Base-by-base conservation (phyloP, 345 rosid genomes). In the Camelina hispida region DNA sequence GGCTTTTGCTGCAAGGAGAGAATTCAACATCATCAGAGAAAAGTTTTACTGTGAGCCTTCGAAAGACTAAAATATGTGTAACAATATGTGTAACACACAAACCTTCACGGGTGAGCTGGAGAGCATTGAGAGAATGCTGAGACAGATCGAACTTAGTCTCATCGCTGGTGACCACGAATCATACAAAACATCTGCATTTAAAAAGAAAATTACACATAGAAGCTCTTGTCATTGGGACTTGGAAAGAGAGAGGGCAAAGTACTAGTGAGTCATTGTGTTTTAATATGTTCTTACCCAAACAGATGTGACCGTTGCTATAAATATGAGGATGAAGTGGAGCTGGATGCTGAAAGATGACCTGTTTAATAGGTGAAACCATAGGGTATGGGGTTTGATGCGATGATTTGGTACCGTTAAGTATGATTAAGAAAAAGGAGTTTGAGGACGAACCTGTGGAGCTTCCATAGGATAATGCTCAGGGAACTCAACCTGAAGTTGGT, bases 121-220 rank as follows among this genome's bases (percentile, higher is more conserved):
- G 66, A 95, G 96, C 99, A 92, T 92, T 57, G 97, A 92, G 75
- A 95, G 96, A 84, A 95, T 95, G 82, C 97, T 95, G 77, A 95
- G 91, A 80, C 99, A 95, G 78, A 95, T 83, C 15, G 97, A 92
- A 84, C 97, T 89, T 58, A 95, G 96, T 1, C 97, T 90, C 97
- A 95, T 92, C 37, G 99, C 99, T 0, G 97, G 97, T 1, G 97
- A 95, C 99, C 99, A 95, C 18, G 99, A 95, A 82, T 95, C 99
- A 64, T 95, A 90, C 77, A 95, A 77, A 75, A 94, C 90, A 84
- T 95, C 99, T 93, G 62, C 4, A 8, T 46, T 3, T 4, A 7
- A 38, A 5, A 57, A 38, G 17, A 25, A 5, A 57, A 38, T 14
- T 0, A 35, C 74, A 42, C 52, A 47, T 0, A 22, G 4, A 57